A percentile compares a stretch with the other conserved stretches of the same genome.
Conservation (phyloP, 2,329 filamentous ascomycete genomes). For the Xylariaceae sp. region DNA sequence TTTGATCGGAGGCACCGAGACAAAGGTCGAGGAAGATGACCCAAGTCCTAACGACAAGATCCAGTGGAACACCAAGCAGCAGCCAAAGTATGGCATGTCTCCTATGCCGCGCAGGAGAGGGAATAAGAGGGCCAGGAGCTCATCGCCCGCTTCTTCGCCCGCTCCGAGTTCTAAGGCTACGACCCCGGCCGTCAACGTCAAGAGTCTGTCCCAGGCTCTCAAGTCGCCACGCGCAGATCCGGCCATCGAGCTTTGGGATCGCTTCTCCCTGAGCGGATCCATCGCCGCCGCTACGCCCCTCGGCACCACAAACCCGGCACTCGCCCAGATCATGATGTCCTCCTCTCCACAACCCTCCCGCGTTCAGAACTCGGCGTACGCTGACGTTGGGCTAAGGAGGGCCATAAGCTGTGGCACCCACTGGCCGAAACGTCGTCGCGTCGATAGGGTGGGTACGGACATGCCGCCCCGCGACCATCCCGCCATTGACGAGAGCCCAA, state of each 20-base stretch:
- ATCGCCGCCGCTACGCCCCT: constrained; percentile 36
- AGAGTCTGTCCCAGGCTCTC: constrained; percentile 54
- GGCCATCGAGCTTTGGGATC: constrained; percentile 72
- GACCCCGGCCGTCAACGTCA: constrained; percentile 51
- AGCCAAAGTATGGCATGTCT: constrained; percentile 41
- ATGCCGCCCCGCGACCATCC: constrained; percentile 31
- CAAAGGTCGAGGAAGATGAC: constrained; percentile 41
- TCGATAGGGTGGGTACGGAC: constrained; percentile 42
- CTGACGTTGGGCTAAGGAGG: constrained; percentile 52
- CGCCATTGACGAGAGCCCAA: constrained; percentile 36
- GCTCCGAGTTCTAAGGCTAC: constrained; percentile 40
- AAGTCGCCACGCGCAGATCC: constrained; percentile 69
- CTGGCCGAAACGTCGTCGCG: constrained; percentile 67
- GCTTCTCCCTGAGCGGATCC: constrained; percentile 57
- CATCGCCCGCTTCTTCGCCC: constrained; percentile 69
- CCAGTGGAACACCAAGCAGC: constrained; percentile 54
- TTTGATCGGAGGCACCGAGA: constrained; percentile 45
- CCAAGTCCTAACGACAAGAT: constrained; percentile 59
- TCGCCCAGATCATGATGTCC: constrained; percentile 65
- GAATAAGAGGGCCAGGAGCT: constrained; percentile 68
- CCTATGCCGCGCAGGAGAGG: constrained; percentile 46
- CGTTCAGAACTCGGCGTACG: constrained; percentile 35
- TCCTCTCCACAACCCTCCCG: constrained; percentile 63
- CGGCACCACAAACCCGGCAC: constrained; percentile 51
- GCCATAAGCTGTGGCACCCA: constrained; percentile 66